These are phyloP conservation scores for Apium graveolens DNA, from an alignment of 129 eudicot genomes.

Conservation along the genomic window DNA sequence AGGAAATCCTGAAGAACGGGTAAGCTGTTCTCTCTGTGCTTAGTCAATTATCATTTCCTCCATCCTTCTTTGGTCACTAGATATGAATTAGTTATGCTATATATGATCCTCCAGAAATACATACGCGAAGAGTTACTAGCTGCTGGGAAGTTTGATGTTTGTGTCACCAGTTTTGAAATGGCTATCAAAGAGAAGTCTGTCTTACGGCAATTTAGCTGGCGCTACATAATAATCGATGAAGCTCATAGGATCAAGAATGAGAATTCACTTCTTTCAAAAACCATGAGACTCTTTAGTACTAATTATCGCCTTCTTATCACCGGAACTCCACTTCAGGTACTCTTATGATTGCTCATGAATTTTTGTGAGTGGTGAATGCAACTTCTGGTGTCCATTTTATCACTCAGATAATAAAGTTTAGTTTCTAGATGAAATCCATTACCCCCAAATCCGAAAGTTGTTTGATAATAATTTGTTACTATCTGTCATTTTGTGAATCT, in stretches of 20 bases:
- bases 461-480: background rate
- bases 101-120: conserved; percentile 49
- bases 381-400: background rate
- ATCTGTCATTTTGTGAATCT: background rate
- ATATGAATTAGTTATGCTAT: background rate
- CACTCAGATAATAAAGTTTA: background rate
- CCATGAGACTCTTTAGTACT: conserved; percentile 91
- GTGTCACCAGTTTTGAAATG: conserved; percentile 99
- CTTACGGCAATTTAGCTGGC: conserved; percentile 98
- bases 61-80: background rate
- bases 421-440: background rate
- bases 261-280: conserved; percentile 90
- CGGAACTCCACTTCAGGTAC: conserved; percentile 97
- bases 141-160: conserved; percentile 98
- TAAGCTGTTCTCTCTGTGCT: conserved; percentile 17
- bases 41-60: background rate
- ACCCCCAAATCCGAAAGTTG: background rate
- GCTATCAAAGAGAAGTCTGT: conserved; percentile 90
- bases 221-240: conserved; percentile 94
- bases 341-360: background rate
- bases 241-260: conserved; percentile 98
- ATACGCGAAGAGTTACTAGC: conserved; percentile 88
- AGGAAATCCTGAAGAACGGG: conserved; percentile 97
- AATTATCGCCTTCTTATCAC: conserved; percentile 93
- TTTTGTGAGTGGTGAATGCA: background rate